Conservation (phyloP, 1,139 yeast species). For the Magnusiomyces tetraspermus region DNA sequence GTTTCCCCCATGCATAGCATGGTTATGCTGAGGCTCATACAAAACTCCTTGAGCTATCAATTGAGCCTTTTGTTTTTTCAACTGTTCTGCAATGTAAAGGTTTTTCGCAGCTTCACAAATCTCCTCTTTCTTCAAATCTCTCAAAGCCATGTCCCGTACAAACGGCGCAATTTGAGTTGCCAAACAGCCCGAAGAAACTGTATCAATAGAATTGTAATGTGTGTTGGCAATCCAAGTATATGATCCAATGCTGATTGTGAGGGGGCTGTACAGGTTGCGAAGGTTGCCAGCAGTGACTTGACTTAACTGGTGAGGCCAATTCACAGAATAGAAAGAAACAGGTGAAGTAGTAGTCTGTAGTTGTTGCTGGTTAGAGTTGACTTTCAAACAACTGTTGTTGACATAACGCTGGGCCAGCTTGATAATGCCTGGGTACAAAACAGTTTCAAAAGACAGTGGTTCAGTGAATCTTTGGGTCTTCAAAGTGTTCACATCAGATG, state of each 20-base stretch:
- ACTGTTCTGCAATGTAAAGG: neutral
- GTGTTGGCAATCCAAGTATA: neutral
- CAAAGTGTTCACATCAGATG: neutral
- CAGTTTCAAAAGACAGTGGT: neutral
- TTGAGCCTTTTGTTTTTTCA: neutral
- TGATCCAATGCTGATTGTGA: neutral
- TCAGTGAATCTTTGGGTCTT: neutral
- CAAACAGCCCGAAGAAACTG: neutral
- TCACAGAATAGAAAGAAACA: neutral
- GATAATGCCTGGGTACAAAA: neutral
- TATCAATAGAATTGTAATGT: neutral
- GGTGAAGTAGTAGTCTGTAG: neutral
- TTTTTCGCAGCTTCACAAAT: neutral
- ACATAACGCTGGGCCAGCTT: neutral
- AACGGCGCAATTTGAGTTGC: constrained; percentile 5
- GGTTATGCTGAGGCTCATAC: no score
- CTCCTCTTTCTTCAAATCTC: neutral
- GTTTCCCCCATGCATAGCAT: no score
- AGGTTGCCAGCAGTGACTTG: neutral
- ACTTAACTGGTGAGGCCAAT: neutral
- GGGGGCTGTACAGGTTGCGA: neutral
- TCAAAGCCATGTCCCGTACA: neutral
- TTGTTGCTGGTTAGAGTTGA: neutral
- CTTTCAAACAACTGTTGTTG: neutral
- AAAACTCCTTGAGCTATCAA: no score